Evolutionary conservation across 177 flowering plant genomes (phyloP), one percentile per base, ranked within the genome.

Genomic region (Tripterygium wilfordii): DNA sequence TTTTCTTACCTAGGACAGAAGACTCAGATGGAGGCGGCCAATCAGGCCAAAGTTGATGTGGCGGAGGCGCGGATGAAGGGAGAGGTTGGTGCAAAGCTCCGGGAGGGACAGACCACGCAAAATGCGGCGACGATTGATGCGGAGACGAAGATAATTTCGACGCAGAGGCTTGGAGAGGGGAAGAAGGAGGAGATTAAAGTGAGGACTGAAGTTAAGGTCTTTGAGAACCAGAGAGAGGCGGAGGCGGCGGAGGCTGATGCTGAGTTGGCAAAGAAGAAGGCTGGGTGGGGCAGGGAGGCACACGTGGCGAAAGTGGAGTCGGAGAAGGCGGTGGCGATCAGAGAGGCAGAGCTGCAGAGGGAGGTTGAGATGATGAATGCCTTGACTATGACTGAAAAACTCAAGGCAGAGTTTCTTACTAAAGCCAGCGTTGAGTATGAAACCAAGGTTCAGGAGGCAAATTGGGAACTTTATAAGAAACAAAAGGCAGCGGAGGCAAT

Each of bases 401-500:
- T 67, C 40, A 67, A 40, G 57, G 71, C 71, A 26, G 67, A 58
- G 42, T 46, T 53, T 5, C 42, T 67, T 18, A 67, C 57, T 13
- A 50, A 67, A 22, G 71, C 71, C 20, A 62, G 58, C n/a, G 67
- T 62, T 36, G 71, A 62, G 20, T 62, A 62, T 33, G 67, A 62
- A 15, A 62, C 60, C n/a, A 61, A 62, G 71, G 71, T 66, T n/a
- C 71, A 66, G 58, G 66, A 66, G 17, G 71, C 71, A 39, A 62
- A 62, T 22, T 54, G 66, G 67, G 64, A 54, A 26, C 51, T 62
- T 3, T 67, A 57, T 51, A 39, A 45, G 46, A 62, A 62, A 19
- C 67, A 67, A 16, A 62, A 46, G 18, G 57, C n/a, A 14, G 71
- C 71, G 12, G 71, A 66, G 15, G 71, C 71, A 13, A 23, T 40